Evolutionary conservation across 352 stramenopile genomes (phyloP).

Genomic region (Blastocystis sp.): DNA sequence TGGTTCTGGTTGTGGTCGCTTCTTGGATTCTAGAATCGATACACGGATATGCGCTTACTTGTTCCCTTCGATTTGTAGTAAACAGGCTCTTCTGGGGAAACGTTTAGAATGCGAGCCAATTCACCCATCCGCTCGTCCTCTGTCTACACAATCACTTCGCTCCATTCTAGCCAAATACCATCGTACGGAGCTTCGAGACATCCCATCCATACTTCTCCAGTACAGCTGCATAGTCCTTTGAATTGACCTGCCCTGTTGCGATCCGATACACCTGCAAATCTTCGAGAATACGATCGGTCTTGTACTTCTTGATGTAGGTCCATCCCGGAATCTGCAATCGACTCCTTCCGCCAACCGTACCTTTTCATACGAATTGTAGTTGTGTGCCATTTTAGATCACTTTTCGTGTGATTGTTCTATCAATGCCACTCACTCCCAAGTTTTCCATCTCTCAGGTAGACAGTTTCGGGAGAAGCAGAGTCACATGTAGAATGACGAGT

Average conservation of each 20-base stretch:
- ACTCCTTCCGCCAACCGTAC: not conserved
- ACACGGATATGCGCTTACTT: not conserved
- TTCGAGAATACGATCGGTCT: not conserved
- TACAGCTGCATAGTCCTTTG: slow-evolving; percentile 12
- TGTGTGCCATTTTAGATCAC: slow-evolving; percentile 1
- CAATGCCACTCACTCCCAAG: slow-evolving; percentile 52
- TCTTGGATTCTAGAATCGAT: not conserved
- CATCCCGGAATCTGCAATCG: not conserved
- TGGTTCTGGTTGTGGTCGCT: not conserved
- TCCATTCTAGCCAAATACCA: not conserved
- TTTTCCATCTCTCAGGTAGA: slow-evolving; percentile 55
- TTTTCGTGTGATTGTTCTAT: not conserved
- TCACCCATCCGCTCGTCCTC: slow-evolving; percentile 32
- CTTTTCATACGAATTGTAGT: slow-evolving; percentile 7
- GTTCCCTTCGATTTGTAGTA: not conserved
- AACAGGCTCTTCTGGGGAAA: not conserved
- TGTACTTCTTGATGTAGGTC: slow-evolving; percentile 4
- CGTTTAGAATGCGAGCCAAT: slow-evolving; percentile 11
- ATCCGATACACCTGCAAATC: slow-evolving; percentile 40
- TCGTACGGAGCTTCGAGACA: not conserved
- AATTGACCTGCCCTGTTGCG: slow-evolving; percentile 32
- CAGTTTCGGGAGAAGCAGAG: not conserved
- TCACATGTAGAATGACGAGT: slow-evolving; percentile 65
- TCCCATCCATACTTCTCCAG: slow-evolving; percentile 39
- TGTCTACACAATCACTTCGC: not conserved